Conservation (phyloP, 2,329 filamentous ascomycete genomes). For the Chrysoporthe deuterocubensis region DNA sequence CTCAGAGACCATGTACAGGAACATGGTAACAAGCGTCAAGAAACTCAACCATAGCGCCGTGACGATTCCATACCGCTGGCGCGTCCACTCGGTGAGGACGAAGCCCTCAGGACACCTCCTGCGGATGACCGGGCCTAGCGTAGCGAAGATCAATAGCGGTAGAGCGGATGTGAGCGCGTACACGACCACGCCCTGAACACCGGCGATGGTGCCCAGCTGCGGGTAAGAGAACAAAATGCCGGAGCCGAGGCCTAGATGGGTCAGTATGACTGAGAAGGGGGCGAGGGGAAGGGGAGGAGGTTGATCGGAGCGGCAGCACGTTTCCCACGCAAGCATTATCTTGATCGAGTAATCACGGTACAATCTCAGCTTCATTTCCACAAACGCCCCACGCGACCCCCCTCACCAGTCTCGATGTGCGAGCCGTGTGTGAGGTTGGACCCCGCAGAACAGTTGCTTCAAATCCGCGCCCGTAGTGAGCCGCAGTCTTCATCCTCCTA, state of each 20-base stretch:
- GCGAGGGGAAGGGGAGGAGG: conserved; percentile 35
- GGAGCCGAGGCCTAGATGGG: conserved; percentile 73
- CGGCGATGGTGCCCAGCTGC: conserved; percentile 76
- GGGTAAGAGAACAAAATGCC: conserved; percentile 85
- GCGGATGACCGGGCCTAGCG: conserved; percentile 76
- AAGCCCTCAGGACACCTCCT: conserved; percentile 82
- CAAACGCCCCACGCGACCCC: conserved; percentile 46
- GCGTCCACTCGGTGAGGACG: conserved; percentile 82
- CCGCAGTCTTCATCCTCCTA: conserved; percentile 52
- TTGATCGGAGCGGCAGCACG: conserved; percentile 81
- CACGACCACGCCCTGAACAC: conserved; percentile 76
- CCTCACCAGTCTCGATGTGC: conserved; percentile 19
- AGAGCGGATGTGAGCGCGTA: conserved; percentile 75
- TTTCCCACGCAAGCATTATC: conserved; percentile 99
- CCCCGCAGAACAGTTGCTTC: conserved; percentile 46
- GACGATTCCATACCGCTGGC: conserved; percentile 73
- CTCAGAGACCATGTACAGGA: conserved; percentile 86
- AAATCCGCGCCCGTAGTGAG: conserved; percentile 87
- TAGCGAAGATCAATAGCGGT: conserved; percentile 75
- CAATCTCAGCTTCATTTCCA: conserved; percentile 83
- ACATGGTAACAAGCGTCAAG: conserved; percentile 79
- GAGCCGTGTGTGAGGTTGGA: conserved; percentile 52
- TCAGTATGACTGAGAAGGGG: conserved; percentile 45
- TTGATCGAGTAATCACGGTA: conserved; percentile 97
- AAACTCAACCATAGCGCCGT: conserved; percentile 76